A percentile compares a stretch with the other conserved stretches of the same genome.
phyloP scores from a whole-genome alignment of 2,329 filamentous ascomycete genomes.

The Botrytis byssoidea region DNA sequence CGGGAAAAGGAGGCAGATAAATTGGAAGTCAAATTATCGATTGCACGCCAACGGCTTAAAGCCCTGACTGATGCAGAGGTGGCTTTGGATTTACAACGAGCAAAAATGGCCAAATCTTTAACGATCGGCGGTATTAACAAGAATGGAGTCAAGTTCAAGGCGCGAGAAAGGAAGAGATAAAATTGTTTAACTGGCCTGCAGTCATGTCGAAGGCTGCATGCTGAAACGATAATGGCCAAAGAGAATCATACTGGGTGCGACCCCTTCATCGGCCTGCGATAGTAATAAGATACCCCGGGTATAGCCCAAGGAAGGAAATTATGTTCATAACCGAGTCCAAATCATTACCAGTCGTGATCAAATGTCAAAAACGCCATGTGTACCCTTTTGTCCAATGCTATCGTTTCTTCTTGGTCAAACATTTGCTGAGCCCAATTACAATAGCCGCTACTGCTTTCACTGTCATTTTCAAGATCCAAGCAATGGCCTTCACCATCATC shows the following conservation, averaged over 20 bases:
- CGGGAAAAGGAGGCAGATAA: constrained; percentile 48
- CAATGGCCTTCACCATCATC: constrained; percentile 55
- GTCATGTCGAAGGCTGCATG: constrained; percentile 35
- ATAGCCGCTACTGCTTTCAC: constrained; percentile 54
- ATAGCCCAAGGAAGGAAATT: constrained; percentile 15
- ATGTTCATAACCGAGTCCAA: constrained; percentile 11
- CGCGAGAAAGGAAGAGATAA: constrained; percentile 58
- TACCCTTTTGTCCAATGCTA: constrained; percentile 31
- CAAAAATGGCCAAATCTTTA: constrained; percentile 64
- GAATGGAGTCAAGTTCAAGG: constrained; percentile 60
- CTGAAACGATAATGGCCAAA: constrained; percentile 23
- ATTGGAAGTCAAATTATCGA: constrained; percentile 50
- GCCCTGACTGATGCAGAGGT: constrained; percentile 56
- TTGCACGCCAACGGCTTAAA: constrained; percentile 54
- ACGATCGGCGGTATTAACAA: constrained; percentile 60
- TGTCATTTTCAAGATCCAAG: constrained; percentile 56
- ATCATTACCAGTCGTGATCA: constrained; percentile 16
- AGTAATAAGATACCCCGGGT: constrained; percentile 20
- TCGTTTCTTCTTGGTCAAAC: constrained; percentile 46
- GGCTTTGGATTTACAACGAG: constrained; percentile 56
- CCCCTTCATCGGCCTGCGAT: constrained; percentile 20
- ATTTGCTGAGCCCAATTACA: constrained; percentile 52
- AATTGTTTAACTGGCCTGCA: constrained; percentile 32
- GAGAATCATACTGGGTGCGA: constrained; percentile 6
- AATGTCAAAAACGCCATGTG: constrained; percentile 20